Evolutionary conservation across 2,329 filamentous ascomycete genomes (phyloP).

Genomic region (Exophiala phaeomuriformis): DNA sequence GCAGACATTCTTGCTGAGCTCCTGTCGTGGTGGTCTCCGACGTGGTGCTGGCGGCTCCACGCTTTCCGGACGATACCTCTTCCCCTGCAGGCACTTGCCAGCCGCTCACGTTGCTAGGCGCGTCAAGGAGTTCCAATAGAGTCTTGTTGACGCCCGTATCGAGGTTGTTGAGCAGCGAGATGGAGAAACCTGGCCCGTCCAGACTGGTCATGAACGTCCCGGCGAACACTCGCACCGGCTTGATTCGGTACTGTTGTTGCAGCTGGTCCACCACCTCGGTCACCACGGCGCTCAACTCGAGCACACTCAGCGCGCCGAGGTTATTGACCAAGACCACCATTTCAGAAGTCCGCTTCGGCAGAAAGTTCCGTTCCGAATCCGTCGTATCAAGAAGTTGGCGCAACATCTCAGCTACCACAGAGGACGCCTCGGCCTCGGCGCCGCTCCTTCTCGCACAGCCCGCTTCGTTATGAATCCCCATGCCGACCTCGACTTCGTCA

Average conservation of each 20-base stretch:
- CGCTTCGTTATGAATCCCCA: constrained; percentile 61
- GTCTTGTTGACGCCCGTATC: neutral
- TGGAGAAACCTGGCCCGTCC: constrained; percentile 7
- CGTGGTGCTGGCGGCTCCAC: neutral
- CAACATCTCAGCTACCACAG: constrained; percentile 31
- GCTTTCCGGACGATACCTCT: neutral
- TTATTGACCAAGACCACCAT: constrained; percentile 52
- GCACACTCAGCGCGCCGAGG: constrained; percentile 52
- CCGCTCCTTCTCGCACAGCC: constrained; percentile 28
- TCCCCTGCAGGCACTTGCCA: neutral
- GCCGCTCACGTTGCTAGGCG: constrained; percentile 48
- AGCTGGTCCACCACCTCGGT: neutral
- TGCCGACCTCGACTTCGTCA: constrained; percentile 56
- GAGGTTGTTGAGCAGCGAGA: constrained; percentile 1
- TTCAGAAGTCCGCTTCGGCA: constrained; percentile 38
- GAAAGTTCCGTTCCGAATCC: constrained; percentile 7
- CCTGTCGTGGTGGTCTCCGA: neutral
- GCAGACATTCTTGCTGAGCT: neutral
- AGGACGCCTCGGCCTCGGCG: neutral
- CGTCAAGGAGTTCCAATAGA: constrained; percentile 64
- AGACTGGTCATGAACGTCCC: constrained; percentile 9
- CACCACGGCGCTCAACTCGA: constrained; percentile 50
- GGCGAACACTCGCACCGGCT: constrained; percentile 39
- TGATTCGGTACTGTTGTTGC: constrained; percentile 32
- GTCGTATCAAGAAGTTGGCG: constrained; percentile 37